Percentiles rank a stretch among this genome's conserved stretches.
phyloP scores from a whole-genome alignment of 2,329 filamentous ascomycete species.

The Colletotrichum orchidophilum region DNA sequence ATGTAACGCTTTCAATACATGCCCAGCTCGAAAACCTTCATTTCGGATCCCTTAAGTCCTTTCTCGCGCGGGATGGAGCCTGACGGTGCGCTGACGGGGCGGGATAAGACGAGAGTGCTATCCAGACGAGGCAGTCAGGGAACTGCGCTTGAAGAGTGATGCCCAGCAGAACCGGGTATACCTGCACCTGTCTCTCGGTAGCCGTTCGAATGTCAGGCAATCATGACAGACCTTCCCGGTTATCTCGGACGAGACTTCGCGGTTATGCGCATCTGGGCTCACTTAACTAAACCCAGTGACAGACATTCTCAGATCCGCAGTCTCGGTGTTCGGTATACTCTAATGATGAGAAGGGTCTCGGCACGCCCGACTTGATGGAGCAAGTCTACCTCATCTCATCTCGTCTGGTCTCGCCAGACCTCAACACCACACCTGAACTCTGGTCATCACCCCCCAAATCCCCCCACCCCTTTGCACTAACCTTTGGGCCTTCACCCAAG shows the following conservation, averaged over 20 bases:
- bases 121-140: background rate
- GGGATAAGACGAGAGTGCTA: background rate
- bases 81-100: background rate
- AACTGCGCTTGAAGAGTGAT: background rate
- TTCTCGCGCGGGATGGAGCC: background rate
- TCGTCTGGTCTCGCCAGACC: background rate
- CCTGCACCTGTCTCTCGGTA: background rate
- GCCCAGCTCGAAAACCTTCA: conserved; percentile 15
- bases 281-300: background rate
- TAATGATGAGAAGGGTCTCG: conserved; percentile 6
- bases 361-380: background rate
- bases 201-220: conserved; percentile 11
- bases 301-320: background rate
- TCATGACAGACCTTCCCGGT: background rate
- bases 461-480: background rate
- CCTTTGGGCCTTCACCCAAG: background rate
- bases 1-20: conserved; percentile 30
- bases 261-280: conserved; percentile 18
- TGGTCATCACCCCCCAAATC: background rate
- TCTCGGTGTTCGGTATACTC: background rate
- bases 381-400: conserved; percentile 5
- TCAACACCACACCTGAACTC: background rate
- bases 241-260: background rate
- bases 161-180: background rate
- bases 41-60: background rate